These are phyloP conservation scores for Taxillus chinensis DNA, from an alignment of 164 flowering plant genomes.

Conservation along the genomic window DNA sequence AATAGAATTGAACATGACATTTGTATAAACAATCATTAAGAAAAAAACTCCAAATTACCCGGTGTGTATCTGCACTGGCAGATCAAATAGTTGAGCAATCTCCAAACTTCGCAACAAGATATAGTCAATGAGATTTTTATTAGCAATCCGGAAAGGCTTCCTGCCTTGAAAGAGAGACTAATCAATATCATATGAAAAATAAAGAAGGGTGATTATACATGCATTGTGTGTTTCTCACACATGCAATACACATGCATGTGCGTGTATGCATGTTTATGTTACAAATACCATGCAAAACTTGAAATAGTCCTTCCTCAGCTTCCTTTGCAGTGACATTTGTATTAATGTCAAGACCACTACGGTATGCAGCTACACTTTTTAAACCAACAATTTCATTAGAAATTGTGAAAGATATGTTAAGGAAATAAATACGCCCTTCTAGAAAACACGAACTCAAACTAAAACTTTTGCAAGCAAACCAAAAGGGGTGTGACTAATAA, in stretches of 20 bases:
- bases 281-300: slow-evolving; percentile 49
- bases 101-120: slow-evolving; percentile 65
- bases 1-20: no score
- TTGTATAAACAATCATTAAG: background rate
- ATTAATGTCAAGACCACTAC: slow-evolving; percentile 77
- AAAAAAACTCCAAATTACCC: slow-evolving; percentile 41
- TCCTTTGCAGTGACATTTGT: slow-evolving; percentile 45
- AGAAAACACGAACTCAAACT: background rate
- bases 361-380: slow-evolving; percentile 92
- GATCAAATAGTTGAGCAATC: slow-evolving; percentile 48
- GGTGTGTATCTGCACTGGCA: slow-evolving; percentile 92
- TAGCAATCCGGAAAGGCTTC: slow-evolving; percentile 61
- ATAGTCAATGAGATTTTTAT: slow-evolving; percentile 75
- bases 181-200: slow-evolving; percentile 3
- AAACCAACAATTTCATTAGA: slow-evolving; percentile 47
- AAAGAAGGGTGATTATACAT: background rate
- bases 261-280: background rate
- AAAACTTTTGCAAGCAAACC: slow-evolving; percentile 4
- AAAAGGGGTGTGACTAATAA: slow-evolving; percentile 66
- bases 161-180: slow-evolving; percentile 40
- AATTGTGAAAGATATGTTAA: slow-evolving; percentile 40
- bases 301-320: slow-evolving; percentile 66
- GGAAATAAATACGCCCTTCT: slow-evolving; percentile 21
- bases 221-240: background rate
- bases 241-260: background rate